phyloP scores from a whole-genome alignment of 768 basidiomycete genomes.

The Rhizopogon roseolus region DNA sequence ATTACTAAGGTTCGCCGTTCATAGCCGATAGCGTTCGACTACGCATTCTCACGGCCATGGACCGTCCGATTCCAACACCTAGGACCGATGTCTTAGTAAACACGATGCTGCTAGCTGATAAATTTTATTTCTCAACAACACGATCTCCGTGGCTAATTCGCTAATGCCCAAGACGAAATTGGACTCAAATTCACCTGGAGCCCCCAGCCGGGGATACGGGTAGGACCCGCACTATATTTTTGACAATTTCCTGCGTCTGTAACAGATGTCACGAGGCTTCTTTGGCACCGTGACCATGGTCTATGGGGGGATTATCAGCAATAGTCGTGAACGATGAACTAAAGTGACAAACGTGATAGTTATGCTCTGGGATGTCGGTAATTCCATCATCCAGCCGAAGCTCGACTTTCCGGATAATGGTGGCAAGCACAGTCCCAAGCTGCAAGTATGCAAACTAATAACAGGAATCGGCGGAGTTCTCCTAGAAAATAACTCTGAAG shows the following conservation, averaged over 20 bases:
- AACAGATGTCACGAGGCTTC: constrained; percentile 56
- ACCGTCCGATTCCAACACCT: too few species aligned
- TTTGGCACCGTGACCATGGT: constrained; percentile 94
- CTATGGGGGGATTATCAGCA: constrained; percentile 33
- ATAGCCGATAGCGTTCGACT: too few species aligned
- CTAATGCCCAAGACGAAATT: too few species aligned
- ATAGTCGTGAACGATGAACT: background rate
- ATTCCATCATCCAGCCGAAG: constrained; percentile 53
- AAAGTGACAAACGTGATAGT: constrained; percentile 74
- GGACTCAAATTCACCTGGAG: too few species aligned
- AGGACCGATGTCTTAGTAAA: too few species aligned
- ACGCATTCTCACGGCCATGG: too few species aligned
- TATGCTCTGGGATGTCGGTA: constrained; percentile 64
- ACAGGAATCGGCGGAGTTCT: background rate
- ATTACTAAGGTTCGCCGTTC: too few species aligned
- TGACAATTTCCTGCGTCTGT: constrained; percentile 48
- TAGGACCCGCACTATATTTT: too few species aligned
- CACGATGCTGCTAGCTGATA: too few species aligned
- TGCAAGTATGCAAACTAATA: constrained; percentile 92
- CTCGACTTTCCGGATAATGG: constrained; percentile 73
- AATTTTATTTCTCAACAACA: too few species aligned
- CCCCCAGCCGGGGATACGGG: too few species aligned
- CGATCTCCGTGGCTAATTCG: too few species aligned
- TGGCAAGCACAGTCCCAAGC: constrained; percentile 76
- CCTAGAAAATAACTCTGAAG: constrained; percentile 3